Evolutionary conservation across 2,329 filamentous ascomycete species (phyloP), one percentile per base, ranked within the genome.

Genomic region (Fusarium globosum): DNA sequence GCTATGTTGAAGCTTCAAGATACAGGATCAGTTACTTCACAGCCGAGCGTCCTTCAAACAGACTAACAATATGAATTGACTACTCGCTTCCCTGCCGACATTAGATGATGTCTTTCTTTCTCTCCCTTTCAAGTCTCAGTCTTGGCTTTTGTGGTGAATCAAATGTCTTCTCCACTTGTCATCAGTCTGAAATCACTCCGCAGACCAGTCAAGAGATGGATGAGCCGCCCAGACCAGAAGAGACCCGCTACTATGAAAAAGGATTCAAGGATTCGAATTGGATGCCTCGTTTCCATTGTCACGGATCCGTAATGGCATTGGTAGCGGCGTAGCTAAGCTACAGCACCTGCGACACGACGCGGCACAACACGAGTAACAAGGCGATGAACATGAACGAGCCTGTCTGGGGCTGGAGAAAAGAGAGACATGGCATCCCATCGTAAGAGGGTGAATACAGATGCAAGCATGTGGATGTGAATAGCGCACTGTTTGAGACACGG

Each of bases 211-310:
- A 35, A 58, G 42, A 52, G 56, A 72, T 60, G 70, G 52, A 56
- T 58, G 58, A 66, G 57, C 46, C 52, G 71, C 62, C 55, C 67
- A 67, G 56, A 61, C 69, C 51, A 68, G 43, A 59, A 48, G n/a
- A 39, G 71, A 65, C 71, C 71, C 71, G 63, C 71, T 57, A n/a
- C 23, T 57, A 39, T 58, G 41, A 43, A 56, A 51, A 36, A 49
- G 42, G 59, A 58, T 62, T 26, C 39, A 62, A 45, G 60, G 42
- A 43, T 43, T 35, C 39, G 66, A 55, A 63, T 57, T 56, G 58
- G 51, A 65, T 74, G 67, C 62, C 67, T 69, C 48, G 59, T 74
- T 70, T 69, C 63, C 71, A 61, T 65, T 74, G 56, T 59, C 60
- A 62, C 42, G 48, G 68, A 67, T 69, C 57, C 71, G 57, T 74